A percentile compares a stretch with the other conserved stretches of the same genome.
Evolutionary conservation across 2,329 filamentous ascomycete species (phyloP).

Genomic region (Alternaria dauci): DNA sequence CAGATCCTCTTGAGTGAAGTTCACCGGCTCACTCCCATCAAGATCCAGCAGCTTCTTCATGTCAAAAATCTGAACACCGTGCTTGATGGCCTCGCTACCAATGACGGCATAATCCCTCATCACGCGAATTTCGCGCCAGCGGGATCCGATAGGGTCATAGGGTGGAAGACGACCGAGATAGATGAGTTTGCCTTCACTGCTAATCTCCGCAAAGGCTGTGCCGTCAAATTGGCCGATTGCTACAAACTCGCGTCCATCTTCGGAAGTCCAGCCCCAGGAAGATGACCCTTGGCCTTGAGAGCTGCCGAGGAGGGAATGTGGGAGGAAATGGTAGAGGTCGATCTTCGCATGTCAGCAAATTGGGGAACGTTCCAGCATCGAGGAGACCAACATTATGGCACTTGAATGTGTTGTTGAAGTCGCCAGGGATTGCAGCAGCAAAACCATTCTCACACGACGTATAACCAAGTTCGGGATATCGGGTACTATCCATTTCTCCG

Average conservation of each 20-base stretch:
- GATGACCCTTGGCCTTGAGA: conserved; percentile 49
- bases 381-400: conserved; percentile 45
- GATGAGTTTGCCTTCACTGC: conserved; percentile 56
- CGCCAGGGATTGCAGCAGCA: conserved; percentile 45
- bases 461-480: conserved; percentile 41
- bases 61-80: conserved; percentile 69
- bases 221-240: conserved; percentile 59
- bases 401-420: conserved; percentile 46
- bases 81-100: conserved; percentile 49
- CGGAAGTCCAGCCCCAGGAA: conserved; percentile 63
- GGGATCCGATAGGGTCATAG: conserved; percentile 52
- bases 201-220: conserved; percentile 50
- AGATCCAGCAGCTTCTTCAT: conserved; percentile 57
- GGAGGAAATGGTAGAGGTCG: conserved; percentile 64
- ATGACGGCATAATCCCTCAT: conserved; percentile 51
- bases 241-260: conserved; percentile 61
- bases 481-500: conserved; percentile 37
- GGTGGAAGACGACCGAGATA: conserved; percentile 62
- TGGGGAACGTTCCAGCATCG: neutral
- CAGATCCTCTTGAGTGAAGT: conserved; percentile 37
- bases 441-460: conserved; percentile 44
- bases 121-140: conserved; percentile 61
- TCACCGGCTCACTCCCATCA: conserved; percentile 33
- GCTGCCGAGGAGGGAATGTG: conserved; percentile 61
- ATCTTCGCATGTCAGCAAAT: conserved; percentile 42